phyloP scores from a whole-genome alignment of 441 rosid genomes.

The Pelargonium cotyledonis region DNA sequence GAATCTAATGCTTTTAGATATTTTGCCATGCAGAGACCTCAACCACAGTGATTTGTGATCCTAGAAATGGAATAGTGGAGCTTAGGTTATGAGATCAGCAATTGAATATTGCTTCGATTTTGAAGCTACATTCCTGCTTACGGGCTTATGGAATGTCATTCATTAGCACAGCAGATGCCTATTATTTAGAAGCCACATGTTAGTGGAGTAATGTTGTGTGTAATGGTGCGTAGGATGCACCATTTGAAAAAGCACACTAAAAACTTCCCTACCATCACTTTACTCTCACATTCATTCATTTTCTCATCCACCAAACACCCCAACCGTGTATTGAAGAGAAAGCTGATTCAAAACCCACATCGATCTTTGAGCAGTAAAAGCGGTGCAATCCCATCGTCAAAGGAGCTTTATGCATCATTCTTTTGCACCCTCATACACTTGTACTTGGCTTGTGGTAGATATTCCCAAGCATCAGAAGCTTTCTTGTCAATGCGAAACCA shows the following conservation, averaged over 20 bases:
- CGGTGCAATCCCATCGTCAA: slow-evolving; percentile 10
- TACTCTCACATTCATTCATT: neutral
- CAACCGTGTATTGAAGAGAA: neutral
- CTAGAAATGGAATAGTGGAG: no score
- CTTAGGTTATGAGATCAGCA: no score
- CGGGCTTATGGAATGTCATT: no score
- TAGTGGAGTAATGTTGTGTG: no score
- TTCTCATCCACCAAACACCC: neutral
- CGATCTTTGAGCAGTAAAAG: neutral
- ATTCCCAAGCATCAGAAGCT: slow-evolving; percentile 9
- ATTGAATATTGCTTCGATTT: no score
- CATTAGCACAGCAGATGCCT: no score
- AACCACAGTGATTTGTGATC: no score
- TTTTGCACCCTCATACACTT: slow-evolving; percentile 19
- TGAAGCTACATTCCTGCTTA: no score
- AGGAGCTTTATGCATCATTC: slow-evolving; percentile 19
- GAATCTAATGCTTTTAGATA: no score
- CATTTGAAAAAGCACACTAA: neutral
- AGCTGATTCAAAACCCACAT: neutral
- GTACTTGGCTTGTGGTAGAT: slow-evolving; percentile 13
- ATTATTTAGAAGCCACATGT: no score
- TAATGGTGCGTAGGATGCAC: neutral
- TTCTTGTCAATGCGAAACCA: slow-evolving; percentile 11
- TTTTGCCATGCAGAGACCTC: no score
- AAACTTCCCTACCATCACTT: neutral